Evolutionary conservation across 441 rosid genomes (phyloP), one percentile per base, ranked within the genome.

Genomic region (Arabidopsis lyrata): DNA sequence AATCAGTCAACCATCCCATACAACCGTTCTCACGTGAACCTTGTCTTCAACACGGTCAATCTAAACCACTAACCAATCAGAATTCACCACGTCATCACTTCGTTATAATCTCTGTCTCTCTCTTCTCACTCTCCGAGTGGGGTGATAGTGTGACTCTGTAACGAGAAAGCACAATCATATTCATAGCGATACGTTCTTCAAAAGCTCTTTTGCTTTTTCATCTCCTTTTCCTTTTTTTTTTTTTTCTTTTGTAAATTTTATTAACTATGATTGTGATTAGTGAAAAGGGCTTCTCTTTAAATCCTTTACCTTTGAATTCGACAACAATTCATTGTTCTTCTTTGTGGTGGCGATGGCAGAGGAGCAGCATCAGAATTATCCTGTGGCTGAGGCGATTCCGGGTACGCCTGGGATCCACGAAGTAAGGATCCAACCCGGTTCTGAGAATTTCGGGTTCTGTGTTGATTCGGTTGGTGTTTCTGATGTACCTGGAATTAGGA

Each of bases 161-260:
- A 73, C 71, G 70, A 66, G 66, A 73, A 78, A 70, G 78, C 86
- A 77, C 71, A 76, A 83, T 85, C 82, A 86, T 86, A 76, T 82
- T 85, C 82, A 86, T 86, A 57, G 57, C 85, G 66, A 68, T 68
- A 66, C 74, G 65, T 73, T 65, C 81, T 81, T 80, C 15, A 75
- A 79, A 79, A 72, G 58, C 79, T 80, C 80, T 42, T 80, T 66
- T 67, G 66, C 70, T 64, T 76, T 32, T 73, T 35, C 35, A 58
- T 63, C 76, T 56, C 63, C 73, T 61, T 60, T 71, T 78, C 12
- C 1, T n/a, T 16, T 50, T 9, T 3, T 24, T 18, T 58, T 49
- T 70, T 41, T 9, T 3, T 24, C 24, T 58, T 49, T 70, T 41
- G 29, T 56, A 41, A 42, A 76, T 39, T 71, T 44, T 55, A 66